phyloP scores from a whole-genome alignment of 192 early-diverging fungal genomes.

The Mortierella alpina region DNA sequence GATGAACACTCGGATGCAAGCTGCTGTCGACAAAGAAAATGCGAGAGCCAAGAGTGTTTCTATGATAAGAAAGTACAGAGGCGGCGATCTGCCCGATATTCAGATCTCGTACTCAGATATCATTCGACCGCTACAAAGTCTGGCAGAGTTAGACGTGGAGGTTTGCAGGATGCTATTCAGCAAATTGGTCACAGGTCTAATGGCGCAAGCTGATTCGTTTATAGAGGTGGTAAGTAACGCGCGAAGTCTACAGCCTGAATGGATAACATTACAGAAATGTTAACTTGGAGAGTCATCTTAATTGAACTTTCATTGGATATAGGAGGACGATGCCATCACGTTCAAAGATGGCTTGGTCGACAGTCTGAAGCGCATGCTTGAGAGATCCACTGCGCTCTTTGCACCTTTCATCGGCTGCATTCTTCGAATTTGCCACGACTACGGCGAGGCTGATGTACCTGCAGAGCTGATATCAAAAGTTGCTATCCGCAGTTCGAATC shows the following conservation, averaged over 20 bases:
- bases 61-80: constrained; percentile 71
- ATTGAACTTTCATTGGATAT: not conserved
- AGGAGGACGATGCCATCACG: constrained; percentile 29
- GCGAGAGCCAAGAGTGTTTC: constrained; percentile 64
- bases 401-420: constrained; percentile 63
- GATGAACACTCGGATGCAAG: constrained; percentile 2
- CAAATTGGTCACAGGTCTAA: constrained; percentile 51
- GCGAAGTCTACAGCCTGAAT: not conserved
- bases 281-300: not conserved
- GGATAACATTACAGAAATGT: not conserved
- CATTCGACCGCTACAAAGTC: constrained; percentile 69
- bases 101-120: constrained; percentile 75
- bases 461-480: constrained; percentile 43
- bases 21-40: constrained; percentile 52
- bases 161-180: constrained; percentile 64
- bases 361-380: constrained; percentile 43
- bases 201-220: constrained; percentile 35
- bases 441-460: constrained; percentile 41
- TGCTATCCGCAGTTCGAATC: constrained; percentile 57
- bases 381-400: constrained; percentile 44
- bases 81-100: constrained; percentile 85
- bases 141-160: constrained; percentile 69
- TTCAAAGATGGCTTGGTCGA: constrained; percentile 42
- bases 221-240: constrained; percentile 38
- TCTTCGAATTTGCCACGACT: constrained; percentile 60